Base-by-base conservation (phyloP, 345 rosid genomes). In the Moricandia moricandioides region DNA sequence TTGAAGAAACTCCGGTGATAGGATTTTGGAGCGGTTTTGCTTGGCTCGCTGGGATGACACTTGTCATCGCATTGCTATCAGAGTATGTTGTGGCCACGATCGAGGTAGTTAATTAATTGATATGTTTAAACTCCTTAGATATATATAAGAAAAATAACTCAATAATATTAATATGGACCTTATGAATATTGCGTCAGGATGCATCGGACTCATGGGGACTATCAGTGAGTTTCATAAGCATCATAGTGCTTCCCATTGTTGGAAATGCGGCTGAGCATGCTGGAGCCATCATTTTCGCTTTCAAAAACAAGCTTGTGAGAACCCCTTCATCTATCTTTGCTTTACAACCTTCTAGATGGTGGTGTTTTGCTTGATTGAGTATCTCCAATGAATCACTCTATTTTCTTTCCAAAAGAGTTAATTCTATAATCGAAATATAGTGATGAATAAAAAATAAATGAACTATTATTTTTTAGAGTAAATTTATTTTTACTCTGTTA, bases 211-310 rank as follows among this genome's bases (percentile, higher is more conserved):
- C 96, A 13, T 94, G 96, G 96, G 98, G 96, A 11, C 79, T 94
- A 51, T 91, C 98, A 7, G 87, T 94, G 34, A 88, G 95, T 80
- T 94, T 94, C 74, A 88, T 91, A 33, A 90, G 97, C 83, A 86
- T 91, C 34, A 92, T 94, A 66, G 69, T 91, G 83, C 89, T 94
- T 4, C 96, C 98, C 8, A 88, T 94, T 21, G 96, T 94, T 64
- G 96, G 98, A 78, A 94, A 94, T 47, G 98, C 98, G 4, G 93
- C 97, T 5, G 96, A 91, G 79, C 98, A 94, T 47, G 98, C 96
- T 13, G 95, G 97, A 55, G 98, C 98, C 7, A 62, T 94, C 85
- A 88, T 91, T 29, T 94, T 94, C 71, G 98, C 98, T 5, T 94
- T 88, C 73, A 94, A 91, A 78, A 88, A 94, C 88, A 91, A 94